Base-by-base conservation (phyloP, 805 yeast species). In the Starmerella potacharoeniae region DNA sequence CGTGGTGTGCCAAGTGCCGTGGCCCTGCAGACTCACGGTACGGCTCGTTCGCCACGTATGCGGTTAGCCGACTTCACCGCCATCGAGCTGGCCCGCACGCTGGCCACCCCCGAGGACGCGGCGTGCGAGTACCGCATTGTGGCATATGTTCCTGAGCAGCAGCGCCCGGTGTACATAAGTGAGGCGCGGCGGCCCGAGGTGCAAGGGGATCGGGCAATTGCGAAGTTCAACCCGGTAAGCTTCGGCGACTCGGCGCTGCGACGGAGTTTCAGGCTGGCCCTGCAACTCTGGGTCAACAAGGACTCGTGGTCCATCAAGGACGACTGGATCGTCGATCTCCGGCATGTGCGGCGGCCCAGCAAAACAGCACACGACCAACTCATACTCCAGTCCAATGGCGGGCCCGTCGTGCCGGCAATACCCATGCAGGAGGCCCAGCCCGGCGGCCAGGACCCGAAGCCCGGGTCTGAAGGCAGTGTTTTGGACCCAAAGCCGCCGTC, bases 81-180 rank as follows among this genome's bases (percentile, higher is more conserved):
- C 22, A 36, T 55, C 43, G 58, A 52, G 49, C 48, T 55, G 31
- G 17, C 40, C n/a, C 39, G 37, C 30, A 22, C 6, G n/a, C n/a
- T 7, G 22, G 10, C 40, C 8, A 16, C 34, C 17, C 28, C 31
- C 14, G 6, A 14, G 14, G 40, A 16, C 16, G 40, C 29, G 30
- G 40, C 31, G 9, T 8, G 31, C n/a, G 49, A 46, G 5, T 46
- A 22, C 17, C 58, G 61, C 35, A 30, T 60, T 22, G 56, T 58
- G 13, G 55, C 52, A 9, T 61, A 54, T 31, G 39, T 52, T 1
- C 52, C 55, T n/a, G 54, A 48, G 22, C 62, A 61, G 53, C 28
- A 42, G 5, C 31, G 17, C 14, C 63, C 64, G 3, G 58, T 60
- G n/a, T 59, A 56, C 36, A 50, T 57, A 13, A 59, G 62, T 46